A percentile compares a stretch with the other conserved stretches of the same genome.
These are phyloP conservation scores for Cicer yamashitae DNA, from an alignment of 306 rosid species.

Conservation along the genomic window DNA sequence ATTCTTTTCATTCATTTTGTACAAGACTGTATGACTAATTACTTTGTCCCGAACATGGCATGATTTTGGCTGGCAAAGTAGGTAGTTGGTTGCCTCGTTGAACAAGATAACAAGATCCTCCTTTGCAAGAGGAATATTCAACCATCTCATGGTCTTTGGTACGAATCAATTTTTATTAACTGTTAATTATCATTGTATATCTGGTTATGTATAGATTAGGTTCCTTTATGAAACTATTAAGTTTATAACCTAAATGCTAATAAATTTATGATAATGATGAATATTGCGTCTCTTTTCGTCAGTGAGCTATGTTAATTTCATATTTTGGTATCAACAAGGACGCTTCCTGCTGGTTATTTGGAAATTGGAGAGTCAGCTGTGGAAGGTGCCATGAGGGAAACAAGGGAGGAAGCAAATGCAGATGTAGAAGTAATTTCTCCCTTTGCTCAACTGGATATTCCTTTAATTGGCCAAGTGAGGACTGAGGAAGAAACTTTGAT, in stretches of 20 bases:
- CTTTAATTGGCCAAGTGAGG: conserved; percentile 92
- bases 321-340: conserved; percentile 63
- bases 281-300: conserved; percentile 43
- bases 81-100: conserved; percentile 96
- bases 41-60: conserved; percentile 42
- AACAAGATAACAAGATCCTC: conserved; percentile 77
- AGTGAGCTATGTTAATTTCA: conserved; percentile 39
- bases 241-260: conserved; percentile 31
- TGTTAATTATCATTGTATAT: conserved; percentile 32
- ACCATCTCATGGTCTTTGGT: conserved; percentile 97
- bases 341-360: conserved; percentile 96
- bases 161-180: conserved; percentile 44
- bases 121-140: conserved; percentile 98
- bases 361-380: conserved; percentile 96
- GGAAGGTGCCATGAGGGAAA: conserved; percentile 96
- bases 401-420: conserved; percentile 97
- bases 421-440: conserved; percentile 88
- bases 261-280: conserved; percentile 34
- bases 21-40: conserved; percentile 33
- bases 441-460: conserved; percentile 95
- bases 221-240: conserved; percentile 10
- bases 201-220: conserved; percentile 20
- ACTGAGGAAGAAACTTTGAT: conserved; percentile 45
- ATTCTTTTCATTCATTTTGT: conserved; percentile 27
- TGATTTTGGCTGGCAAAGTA: conserved; percentile 52